Evolutionary conservation across 352 stramenopile genomes (phyloP).

Genomic region (Phytophthora podocarpi): DNA sequence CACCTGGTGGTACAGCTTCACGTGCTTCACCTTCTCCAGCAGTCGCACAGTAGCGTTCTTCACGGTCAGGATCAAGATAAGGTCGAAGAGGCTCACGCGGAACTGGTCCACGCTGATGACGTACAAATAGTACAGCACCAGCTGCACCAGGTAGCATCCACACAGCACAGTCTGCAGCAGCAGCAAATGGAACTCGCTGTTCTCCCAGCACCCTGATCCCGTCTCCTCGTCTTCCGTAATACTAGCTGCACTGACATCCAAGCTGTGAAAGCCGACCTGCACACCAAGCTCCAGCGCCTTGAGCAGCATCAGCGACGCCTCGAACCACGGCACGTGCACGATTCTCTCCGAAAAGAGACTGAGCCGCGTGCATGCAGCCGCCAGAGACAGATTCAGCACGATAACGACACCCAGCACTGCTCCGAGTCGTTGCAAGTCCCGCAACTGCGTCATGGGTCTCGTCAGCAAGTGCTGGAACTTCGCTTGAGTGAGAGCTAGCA

Average conservation of each 20-base stretch:
- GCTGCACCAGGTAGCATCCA: conserved; percentile 64
- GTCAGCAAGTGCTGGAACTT: conserved; percentile 76
- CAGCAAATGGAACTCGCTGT: conserved; percentile 68
- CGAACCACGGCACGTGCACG: conserved; percentile 77
- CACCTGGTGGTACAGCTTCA: conserved; percentile 73
- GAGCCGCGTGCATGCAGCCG: conserved; percentile 40
- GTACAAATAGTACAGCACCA: conserved; percentile 82
- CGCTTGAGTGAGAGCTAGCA: conserved; percentile 63
- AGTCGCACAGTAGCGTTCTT: conserved; percentile 77
- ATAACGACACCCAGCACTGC: conserved; percentile 46
- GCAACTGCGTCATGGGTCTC: conserved; percentile 59
- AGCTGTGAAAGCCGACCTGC: conserved; percentile 71
- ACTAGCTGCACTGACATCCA: conserved; percentile 47
- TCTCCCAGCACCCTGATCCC: conserved; percentile 49
- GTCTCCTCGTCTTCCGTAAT: conserved; percentile 38
- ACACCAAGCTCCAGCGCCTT: conserved; percentile 69
- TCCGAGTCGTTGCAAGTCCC: conserved; percentile 63
- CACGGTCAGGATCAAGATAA: conserved; percentile 83
- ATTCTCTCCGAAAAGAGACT: conserved; percentile 57
- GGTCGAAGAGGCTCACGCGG: conserved; percentile 76
- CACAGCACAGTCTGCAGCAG: conserved; percentile 68
- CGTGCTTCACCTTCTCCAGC: conserved; percentile 68
- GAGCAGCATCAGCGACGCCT: conserved; percentile 69
- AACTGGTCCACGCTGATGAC: conserved; percentile 85
- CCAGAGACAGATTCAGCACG: conserved; percentile 49